Conservation (phyloP, 2,329 filamentous ascomycete genomes). For the Paraphoma sp. region DNA sequence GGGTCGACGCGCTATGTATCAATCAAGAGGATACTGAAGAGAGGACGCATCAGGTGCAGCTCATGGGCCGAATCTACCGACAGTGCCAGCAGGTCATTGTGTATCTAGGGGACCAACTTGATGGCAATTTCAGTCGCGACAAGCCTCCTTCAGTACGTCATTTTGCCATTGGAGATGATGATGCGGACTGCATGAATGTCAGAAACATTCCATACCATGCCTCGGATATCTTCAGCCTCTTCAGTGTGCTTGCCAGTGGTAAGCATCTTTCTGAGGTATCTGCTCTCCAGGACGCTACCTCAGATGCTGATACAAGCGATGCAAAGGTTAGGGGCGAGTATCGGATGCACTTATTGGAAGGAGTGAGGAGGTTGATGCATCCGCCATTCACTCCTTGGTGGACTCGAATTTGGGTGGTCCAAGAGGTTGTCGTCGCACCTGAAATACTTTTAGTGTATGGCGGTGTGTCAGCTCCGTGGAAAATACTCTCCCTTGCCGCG, state of each 20-base stretch:
- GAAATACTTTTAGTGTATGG: conserved; percentile 11
- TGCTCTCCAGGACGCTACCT: background rate
- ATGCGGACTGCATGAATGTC: too few relatives aligned
- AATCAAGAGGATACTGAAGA: conserved; percentile 19
- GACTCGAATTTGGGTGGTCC: conserved; percentile 23
- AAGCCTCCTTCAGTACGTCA: background rate
- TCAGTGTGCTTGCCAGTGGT: background rate
- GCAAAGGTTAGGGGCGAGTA: background rate
- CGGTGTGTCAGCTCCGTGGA: conserved; percentile 14
- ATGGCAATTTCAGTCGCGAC: background rate
- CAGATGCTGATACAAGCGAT: background rate
- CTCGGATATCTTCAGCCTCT: background rate
- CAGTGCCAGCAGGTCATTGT: conserved; percentile 12
- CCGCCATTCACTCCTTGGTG: conserved; percentile 20
- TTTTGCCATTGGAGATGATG: too few relatives aligned
- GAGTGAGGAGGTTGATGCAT: conserved; percentile 18
- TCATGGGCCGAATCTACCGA: conserved; percentile 27
- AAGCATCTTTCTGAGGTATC: background rate
- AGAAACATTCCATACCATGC: too few relatives aligned
- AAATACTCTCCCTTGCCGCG: conserved; percentile 13
- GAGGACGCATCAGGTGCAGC: conserved; percentile 19
- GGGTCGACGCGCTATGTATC: conserved; percentile 31
- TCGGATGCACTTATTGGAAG: conserved; percentile 7
- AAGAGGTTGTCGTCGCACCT: conserved; percentile 18
- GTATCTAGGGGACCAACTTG: conserved; percentile 17